A percentile compares a stretch with the other conserved stretches of the same genome.
Conservation (phyloP, 768 basidiomycete genomes). For the Termitomyces sp. region DNA sequence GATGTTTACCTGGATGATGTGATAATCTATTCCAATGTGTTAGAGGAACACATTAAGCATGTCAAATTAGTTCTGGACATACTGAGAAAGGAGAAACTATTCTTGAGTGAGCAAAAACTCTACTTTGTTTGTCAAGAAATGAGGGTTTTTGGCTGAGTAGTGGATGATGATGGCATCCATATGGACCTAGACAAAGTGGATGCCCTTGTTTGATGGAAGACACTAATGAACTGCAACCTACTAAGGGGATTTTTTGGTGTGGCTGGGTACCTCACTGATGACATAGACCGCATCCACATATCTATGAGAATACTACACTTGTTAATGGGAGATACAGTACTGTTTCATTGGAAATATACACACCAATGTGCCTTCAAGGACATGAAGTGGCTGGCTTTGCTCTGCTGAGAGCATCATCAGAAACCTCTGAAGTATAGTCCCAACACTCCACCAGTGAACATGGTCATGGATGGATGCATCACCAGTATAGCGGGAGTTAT, state of each 20-base stretch:
- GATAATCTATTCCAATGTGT: neutral
- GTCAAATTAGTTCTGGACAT: neutral
- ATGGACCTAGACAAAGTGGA: no score
- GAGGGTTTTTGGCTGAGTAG: neutral
- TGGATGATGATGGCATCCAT: no score
- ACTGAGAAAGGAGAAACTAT: neutral
- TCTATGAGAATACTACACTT: conserved; percentile 1
- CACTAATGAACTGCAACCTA: neutral
- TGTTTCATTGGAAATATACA: no score
- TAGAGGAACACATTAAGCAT: neutral
- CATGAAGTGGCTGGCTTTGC: no score
- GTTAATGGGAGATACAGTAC: neutral
- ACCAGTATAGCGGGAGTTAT: neutral
- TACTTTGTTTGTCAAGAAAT: neutral
- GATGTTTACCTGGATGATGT: no score
- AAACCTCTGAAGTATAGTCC: neutral
- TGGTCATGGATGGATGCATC: no score
- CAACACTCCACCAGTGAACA: neutral
- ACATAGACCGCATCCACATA: neutral
- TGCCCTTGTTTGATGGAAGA: neutral
- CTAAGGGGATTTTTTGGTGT: neutral
- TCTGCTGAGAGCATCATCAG: no score
- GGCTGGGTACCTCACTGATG: no score
- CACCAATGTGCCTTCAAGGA: no score
- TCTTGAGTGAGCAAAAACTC: neutral